A percentile compares a stretch with the other conserved stretches of the same genome.
phyloP scores from a whole-genome alignment of 1,284 basidiomycete species.

The Phylloporus sp. region DNA sequence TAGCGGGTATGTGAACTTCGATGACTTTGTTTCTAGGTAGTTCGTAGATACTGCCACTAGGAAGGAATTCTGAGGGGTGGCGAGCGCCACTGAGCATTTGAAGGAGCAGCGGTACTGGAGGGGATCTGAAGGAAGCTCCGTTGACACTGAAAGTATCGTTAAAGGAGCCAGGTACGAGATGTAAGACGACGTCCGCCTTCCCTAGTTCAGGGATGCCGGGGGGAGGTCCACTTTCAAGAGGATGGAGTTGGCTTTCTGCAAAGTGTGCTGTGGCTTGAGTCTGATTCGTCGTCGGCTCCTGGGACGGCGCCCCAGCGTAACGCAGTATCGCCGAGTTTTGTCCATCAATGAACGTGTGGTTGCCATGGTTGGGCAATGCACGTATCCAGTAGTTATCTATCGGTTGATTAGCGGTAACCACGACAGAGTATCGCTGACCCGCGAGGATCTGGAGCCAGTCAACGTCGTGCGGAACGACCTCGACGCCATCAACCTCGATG shows the following conservation, averaged over 20 bases:
- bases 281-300: constrained; percentile 38
- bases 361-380: constrained; percentile 28
- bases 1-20: constrained; percentile 44
- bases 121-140: constrained; percentile 40
- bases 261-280: constrained; percentile 25
- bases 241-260: constrained; percentile 38
- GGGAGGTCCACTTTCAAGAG: constrained; percentile 28
- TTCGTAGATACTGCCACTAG: constrained; percentile 47
- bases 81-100: constrained; percentile 55
- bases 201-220: constrained; percentile 40
- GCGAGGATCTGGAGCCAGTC: constrained; percentile 38
- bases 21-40: constrained; percentile 51
- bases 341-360: constrained; percentile 34
- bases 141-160: constrained; percentile 40
- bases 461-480: constrained; percentile 42
- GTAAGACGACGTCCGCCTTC: constrained; percentile 41
- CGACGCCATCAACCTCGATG: constrained; percentile 57
- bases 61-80: constrained; percentile 48
- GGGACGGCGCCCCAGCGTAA: constrained; percentile 43
- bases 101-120: constrained; percentile 50
- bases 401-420: constrained; percentile 43
- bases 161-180: constrained; percentile 31
- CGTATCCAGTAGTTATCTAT: constrained; percentile 40
- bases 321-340: constrained; percentile 48
- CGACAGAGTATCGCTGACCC: constrained; percentile 43